These are phyloP conservation scores for Fusarium palustre DNA, from an alignment of 2,329 filamentous ascomycete genomes.

Conservation along the genomic window DNA sequence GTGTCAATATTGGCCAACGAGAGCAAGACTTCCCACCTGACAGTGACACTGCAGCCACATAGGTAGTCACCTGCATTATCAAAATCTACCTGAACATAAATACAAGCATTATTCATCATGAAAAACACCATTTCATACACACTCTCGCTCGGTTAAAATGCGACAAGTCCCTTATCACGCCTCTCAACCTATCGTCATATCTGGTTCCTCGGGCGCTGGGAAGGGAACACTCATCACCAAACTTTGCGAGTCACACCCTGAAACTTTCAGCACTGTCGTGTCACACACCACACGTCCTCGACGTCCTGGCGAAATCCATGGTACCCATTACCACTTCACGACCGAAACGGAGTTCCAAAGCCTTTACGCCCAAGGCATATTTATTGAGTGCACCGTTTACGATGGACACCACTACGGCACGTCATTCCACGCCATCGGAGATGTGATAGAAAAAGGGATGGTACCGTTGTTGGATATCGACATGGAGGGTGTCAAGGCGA, in stretches of 20 bases:
- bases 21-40: no score
- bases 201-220: neutral
- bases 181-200: conserved; percentile 1
- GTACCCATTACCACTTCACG: neutral
- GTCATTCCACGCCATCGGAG: neutral
- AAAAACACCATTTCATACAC: neutral
- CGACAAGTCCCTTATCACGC: neutral
- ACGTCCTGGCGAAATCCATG: accelerated
- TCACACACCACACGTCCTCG: neutral
- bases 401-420: neutral
- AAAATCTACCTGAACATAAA: neutral
- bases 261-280: neutral
- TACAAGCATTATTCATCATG: no score
- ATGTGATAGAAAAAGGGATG: accelerated
- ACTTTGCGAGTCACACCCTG: neutral
- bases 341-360: neutral
- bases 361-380: accelerated
- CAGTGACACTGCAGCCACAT: no score
- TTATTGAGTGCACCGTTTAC: neutral
- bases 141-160: neutral
- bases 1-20: no score
- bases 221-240: neutral
- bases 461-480: neutral
- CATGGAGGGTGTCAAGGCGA: neutral
- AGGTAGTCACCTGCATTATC: neutral